Evolutionary conservation across 1,139 yeast species (phyloP).

Genomic region (Candida smagusa): DNA sequence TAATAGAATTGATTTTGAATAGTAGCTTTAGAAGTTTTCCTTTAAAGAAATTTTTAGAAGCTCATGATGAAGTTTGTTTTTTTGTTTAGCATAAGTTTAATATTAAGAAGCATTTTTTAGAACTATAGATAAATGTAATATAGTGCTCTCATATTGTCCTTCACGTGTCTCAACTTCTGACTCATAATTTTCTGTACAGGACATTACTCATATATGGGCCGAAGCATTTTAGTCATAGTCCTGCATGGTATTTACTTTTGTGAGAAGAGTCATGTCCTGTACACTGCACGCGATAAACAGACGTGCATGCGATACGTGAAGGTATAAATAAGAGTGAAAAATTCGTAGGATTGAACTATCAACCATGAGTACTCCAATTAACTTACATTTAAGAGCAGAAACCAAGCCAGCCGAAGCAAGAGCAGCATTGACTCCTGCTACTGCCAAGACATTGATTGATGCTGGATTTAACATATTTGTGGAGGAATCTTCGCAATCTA

Average conservation of each 20-base stretch:
- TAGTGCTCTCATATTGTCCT: too few relatives aligned
- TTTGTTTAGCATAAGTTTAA: too few relatives aligned
- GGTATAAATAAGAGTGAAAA: conserved; percentile 5
- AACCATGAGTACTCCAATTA: conserved; percentile 33
- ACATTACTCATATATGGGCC: conserved; percentile 5
- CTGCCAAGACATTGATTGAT: conserved; percentile 77
- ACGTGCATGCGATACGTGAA: not conserved
- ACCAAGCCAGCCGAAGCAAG: conserved; percentile 96
- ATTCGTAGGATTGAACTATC: not conserved
- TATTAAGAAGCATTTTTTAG: too few relatives aligned
- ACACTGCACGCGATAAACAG: not conserved
- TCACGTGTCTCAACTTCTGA: too few relatives aligned
- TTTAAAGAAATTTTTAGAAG: not conserved
- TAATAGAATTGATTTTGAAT: not conserved
- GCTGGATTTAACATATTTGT: conserved; percentile 89
- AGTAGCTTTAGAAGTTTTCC: not conserved
- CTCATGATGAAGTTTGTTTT: too few relatives aligned
- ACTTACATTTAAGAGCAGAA: conserved; percentile 86
- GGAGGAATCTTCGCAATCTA: conserved; percentile 83
- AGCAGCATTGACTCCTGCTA: conserved; percentile 91
- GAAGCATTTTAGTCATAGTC: conserved; percentile 2
- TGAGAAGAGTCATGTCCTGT: conserved; percentile 9
- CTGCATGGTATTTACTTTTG: not conserved
- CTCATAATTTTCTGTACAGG: not conserved
- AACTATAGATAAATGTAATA: too few relatives aligned